Evolutionary conservation across 176 grass and related monocot genomes (phyloP).

Genomic region (Tillandsia leiboldiana): DNA sequence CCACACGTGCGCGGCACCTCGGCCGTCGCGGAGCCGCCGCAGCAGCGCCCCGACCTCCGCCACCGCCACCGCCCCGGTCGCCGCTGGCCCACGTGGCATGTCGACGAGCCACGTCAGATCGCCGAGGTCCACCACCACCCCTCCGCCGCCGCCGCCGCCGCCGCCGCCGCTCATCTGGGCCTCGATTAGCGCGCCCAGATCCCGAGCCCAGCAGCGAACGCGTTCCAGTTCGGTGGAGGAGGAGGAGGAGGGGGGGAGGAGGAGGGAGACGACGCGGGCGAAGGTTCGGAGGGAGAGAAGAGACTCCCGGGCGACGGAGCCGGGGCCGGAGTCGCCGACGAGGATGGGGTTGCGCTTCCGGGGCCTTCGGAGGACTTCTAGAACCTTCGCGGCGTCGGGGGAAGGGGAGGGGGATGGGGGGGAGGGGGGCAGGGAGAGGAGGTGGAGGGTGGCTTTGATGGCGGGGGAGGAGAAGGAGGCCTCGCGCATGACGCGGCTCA

Average conservation of each 20-base stretch:
- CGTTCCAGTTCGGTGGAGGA: too few relatives aligned
- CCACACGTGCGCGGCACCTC: constrained; percentile 41
- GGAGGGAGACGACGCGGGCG: constrained; percentile 31
- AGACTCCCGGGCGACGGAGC: constrained; percentile 51
- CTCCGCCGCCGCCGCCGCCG: background rate
- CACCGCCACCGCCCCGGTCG: constrained; percentile 33
- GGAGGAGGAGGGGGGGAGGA: too few relatives aligned
- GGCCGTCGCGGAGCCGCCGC: constrained; percentile 10
- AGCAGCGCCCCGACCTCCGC: constrained; percentile 52
- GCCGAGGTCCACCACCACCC: constrained; percentile 59
- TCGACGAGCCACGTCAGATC: constrained; percentile 85
- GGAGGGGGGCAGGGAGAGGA: constrained; percentile 5
- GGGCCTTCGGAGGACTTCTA: constrained; percentile 31
- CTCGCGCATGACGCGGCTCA: constrained; percentile 92
- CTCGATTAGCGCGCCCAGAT: too few relatives aligned
- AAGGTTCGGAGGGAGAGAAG: background rate
- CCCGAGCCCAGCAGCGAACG: too few relatives aligned
- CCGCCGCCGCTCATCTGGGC: too few relatives aligned
- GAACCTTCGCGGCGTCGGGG: constrained; percentile 2
- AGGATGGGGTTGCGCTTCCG: constrained; percentile 66
- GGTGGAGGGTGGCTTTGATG: constrained; percentile 45
- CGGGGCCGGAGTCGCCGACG: constrained; percentile 64
- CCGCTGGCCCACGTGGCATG: background rate
- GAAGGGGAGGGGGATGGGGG: constrained; percentile 28
- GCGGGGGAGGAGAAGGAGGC: constrained; percentile 60